These are phyloP conservation scores for Verticillium dahliae DNA, from an alignment of 2,329 filamentous ascomycete genomes.

Conservation along the genomic window DNA sequence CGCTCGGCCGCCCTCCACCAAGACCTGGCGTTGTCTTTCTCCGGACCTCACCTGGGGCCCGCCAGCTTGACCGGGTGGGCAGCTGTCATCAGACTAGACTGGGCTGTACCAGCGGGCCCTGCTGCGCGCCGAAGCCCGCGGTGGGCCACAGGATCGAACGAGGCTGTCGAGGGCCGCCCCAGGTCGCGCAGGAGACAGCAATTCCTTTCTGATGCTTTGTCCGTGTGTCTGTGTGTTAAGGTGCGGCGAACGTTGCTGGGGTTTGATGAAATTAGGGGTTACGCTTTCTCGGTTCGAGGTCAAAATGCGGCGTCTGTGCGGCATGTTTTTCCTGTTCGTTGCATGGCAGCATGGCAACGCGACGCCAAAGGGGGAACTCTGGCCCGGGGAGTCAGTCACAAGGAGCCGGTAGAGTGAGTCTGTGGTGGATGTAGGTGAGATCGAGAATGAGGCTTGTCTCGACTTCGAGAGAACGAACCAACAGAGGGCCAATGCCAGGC, in stretches of 20 bases:
- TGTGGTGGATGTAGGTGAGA: neutral
- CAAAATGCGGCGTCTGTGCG: neutral
- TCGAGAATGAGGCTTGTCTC: slow-evolving; percentile 17
- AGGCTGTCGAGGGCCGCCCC: neutral
- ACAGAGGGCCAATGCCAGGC: slow-evolving; percentile 9
- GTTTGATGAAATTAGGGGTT: neutral
- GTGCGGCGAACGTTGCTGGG: neutral
- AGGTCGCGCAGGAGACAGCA: neutral
- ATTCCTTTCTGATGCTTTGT: neutral
- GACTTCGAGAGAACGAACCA: slow-evolving; percentile 13
- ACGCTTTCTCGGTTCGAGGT: neutral
- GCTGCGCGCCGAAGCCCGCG: neutral
- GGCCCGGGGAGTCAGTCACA: neutral
- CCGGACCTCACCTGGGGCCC: neutral
- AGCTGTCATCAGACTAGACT: neutral
- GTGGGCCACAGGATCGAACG: neutral
- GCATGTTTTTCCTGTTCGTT: neutral
- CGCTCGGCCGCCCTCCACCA: neutral
- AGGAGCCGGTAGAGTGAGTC: neutral
- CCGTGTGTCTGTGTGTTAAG: neutral
- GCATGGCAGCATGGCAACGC: neutral
- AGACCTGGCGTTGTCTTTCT: neutral
- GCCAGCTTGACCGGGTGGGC: neutral
- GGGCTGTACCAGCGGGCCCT: neutral
- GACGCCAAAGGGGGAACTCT: neutral